Conservation (phyloP, 192 early-diverging fungal genomes). For the Bifiguratus adelaidae region DNA sequence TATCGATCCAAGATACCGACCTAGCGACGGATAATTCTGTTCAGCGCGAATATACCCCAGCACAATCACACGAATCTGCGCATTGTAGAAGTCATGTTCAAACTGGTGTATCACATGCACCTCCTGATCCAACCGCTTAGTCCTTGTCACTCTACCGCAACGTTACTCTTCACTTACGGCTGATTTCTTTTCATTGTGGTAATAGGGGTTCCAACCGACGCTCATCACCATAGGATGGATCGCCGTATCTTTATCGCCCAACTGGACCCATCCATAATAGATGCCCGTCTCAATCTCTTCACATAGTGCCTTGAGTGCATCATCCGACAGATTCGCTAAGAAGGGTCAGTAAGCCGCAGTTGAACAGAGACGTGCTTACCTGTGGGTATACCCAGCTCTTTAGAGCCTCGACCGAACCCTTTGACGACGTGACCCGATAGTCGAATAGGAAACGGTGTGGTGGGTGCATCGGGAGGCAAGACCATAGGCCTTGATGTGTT, state of each 20-base stretch:
- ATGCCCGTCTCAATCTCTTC: constrained; percentile 72
- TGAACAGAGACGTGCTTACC: constrained; percentile 33
- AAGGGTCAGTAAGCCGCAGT: not conserved
- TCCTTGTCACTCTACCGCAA: no score
- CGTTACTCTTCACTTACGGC: constrained; percentile 61
- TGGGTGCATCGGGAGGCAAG: constrained; percentile 45
- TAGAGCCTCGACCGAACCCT: constrained; percentile 93
- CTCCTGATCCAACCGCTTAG: constrained; percentile 39
- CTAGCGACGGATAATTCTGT: constrained; percentile 74
- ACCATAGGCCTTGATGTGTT: constrained; percentile 43
- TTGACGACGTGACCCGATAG: constrained; percentile 73
- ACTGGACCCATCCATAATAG: constrained; percentile 90
- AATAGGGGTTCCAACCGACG: constrained; percentile 98
- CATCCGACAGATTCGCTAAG: constrained; percentile 83
- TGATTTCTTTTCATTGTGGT: constrained; percentile 93
- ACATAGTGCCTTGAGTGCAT: constrained; percentile 53
- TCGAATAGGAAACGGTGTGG: constrained; percentile 64
- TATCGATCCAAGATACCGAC: constrained; percentile 24
- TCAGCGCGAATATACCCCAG: constrained; percentile 86
- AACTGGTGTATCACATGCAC: constrained; percentile 93
- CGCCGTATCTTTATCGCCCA: constrained; percentile 32
- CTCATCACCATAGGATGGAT: constrained; percentile 98
- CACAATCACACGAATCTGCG: constrained; percentile 72
- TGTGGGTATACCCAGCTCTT: constrained; percentile 96
- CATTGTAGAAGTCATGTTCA: constrained; percentile 84